Base-by-base conservation (phyloP, 148 eudicot species). In the Rhododendron kiyosumense region DNA sequence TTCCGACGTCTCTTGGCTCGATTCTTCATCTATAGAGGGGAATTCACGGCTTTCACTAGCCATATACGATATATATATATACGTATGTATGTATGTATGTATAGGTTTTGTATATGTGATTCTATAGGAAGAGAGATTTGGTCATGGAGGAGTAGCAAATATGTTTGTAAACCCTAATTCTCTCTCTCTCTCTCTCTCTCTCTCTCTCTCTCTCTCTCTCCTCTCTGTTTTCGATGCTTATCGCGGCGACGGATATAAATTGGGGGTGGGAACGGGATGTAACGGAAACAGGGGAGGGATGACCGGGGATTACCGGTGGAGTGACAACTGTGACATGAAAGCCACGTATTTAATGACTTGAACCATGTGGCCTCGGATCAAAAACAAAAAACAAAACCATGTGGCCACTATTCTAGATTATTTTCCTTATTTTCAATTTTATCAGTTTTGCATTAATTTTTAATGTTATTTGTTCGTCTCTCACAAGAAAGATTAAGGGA, bases 61-160 rank as follows among this genome's bases (percentile, higher is more conserved):
- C 86, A 87, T 38, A 0, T n/a, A 61, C 36, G 26, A 4, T 32
- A 5, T n/a, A 57, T 18, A 41, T 43, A n/a, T 82, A 2, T 9
- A 9, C 0, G 49, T 9, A 9, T 9, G 9, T 46, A 9, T 17
- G 61, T 46, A 10, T 54, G 61, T 43, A 5, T 41, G 13, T 83
- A 9, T 83, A 8, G 46, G 7, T 83, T 43, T 10, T 41, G 24
- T 83, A 5, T 63, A 24, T 82, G 22, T 63, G 41, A 79, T 6
- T 2, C 83, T 81, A 34, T 9, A n/a, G 20, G 28, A 7, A 13
- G 22, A 26, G 22, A 79, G 82, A 78, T 49, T 80, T n/a, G 63
- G 38, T 30, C 86, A 71, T 4, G 84, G 87, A 32, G 38, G 83
- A 85, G 89, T 78, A 92, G 90, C 36, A 91, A 52, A 90, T 49